Conservation (phyloP, 2,329 filamentous ascomycete species). For the Aspergillus fumigatus region DNA sequence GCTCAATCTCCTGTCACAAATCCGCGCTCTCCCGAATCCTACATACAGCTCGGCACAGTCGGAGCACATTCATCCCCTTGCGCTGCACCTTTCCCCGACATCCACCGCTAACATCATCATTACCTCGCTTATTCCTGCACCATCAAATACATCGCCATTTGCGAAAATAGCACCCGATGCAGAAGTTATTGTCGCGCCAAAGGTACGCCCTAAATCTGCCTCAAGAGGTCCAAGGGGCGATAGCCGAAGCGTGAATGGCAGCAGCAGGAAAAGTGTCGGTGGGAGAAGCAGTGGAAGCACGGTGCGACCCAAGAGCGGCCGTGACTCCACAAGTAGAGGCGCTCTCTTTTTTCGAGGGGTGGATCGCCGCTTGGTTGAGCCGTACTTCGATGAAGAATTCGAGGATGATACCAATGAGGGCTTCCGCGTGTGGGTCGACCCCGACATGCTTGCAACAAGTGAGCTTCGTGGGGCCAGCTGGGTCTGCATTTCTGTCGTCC, state of each 20-base stretch:
- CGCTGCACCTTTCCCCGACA: conserved; percentile 88
- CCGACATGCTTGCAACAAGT: conserved; percentile 66
- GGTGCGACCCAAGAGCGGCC: conserved; percentile 53
- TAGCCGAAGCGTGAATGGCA: conserved; percentile 73
- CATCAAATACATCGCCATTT: conserved; percentile 66
- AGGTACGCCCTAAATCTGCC: conserved; percentile 66
- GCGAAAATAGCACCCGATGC: conserved; percentile 91
- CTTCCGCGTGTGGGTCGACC: conserved; percentile 79
- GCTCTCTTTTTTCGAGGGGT: conserved; percentile 73
- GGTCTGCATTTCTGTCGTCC: conserved; percentile 80
- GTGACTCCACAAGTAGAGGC: conserved; percentile 54
- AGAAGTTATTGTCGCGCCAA: conserved; percentile 95
- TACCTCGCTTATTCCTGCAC: conserved; percentile 72
- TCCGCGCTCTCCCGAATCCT: conserved; percentile 88
- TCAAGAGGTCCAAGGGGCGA: conserved; percentile 62
- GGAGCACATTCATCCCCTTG: conserved; percentile 69
- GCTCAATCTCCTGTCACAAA: conserved; percentile 86
- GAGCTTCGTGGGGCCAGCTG: conserved; percentile 72
- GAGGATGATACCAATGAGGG: conserved; percentile 52
- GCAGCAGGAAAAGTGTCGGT: conserved; percentile 67
- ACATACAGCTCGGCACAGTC: conserved; percentile 53
- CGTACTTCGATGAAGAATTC: conserved; percentile 72
- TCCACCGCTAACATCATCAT: conserved; percentile 90
- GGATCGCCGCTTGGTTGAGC: conserved; percentile 62
- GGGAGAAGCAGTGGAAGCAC: conserved; percentile 71